phyloP scores from a whole-genome alignment of 345 rosid genomes.

The Heritiera littoralis region DNA sequence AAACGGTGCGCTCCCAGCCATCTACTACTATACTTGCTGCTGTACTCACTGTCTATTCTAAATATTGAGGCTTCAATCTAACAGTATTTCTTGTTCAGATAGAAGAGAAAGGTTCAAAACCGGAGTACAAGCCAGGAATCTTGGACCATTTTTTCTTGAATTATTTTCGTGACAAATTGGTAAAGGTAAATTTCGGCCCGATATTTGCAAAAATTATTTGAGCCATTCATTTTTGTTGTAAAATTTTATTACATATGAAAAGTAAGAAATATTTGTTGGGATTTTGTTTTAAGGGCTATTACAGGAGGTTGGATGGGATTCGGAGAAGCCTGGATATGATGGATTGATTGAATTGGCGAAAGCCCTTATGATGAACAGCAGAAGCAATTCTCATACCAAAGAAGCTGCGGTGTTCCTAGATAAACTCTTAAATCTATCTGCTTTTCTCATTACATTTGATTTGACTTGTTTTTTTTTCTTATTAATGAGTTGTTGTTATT shows the following conservation, averaged over 20 bases:
- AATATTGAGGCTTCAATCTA: neutral
- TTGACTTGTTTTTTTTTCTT: neutral
- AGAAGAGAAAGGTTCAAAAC: neutral
- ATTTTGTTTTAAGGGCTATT: slow-evolving; percentile 25
- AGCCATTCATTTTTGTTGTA: neutral
- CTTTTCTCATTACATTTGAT: neutral
- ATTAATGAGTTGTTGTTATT: neutral
- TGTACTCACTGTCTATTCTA: neutral
- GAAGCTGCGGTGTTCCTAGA: slow-evolving; percentile 62
- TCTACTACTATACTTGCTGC: neutral
- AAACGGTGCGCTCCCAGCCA: slow-evolving; percentile 10
- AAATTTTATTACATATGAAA: neutral
- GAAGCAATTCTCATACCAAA: slow-evolving; percentile 49
- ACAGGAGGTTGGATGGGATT: slow-evolving; percentile 97
- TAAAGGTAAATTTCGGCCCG: slow-evolving; percentile 44
- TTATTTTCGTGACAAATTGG: slow-evolving; percentile 70
- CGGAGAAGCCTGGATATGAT: slow-evolving; percentile 76
- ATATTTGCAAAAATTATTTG: neutral
- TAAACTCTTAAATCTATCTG: slow-evolving; percentile 2
- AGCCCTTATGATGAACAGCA: slow-evolving; percentile 63
- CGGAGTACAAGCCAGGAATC: slow-evolving; percentile 30
- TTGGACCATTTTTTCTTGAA: slow-evolving; percentile 62
- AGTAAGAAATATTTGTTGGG: neutral
- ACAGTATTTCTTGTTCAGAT: neutral
- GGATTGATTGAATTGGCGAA: slow-evolving; percentile 79